Base-by-base conservation (phyloP, 2,329 filamentous ascomycete species). In the Ophiostoma ips region DNA sequence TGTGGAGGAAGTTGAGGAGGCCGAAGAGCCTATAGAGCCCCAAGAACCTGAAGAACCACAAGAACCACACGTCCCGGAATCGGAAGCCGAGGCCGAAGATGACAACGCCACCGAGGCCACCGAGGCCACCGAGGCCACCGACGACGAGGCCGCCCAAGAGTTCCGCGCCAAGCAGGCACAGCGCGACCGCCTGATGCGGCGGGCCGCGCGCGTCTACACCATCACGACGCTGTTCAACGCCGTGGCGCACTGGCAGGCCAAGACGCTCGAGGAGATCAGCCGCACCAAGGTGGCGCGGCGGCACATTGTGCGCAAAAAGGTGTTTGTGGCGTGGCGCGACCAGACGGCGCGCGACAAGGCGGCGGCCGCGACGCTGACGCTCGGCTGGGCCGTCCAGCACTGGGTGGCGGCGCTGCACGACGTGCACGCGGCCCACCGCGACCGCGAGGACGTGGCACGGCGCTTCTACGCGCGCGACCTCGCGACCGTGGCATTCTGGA, bases 301-400 rank as follows among this genome's bases (percentile, higher is more conserved):
- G 54, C 83, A 87, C 60, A 78, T 89, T 53, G 66, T 92, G 49
- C 72, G 81, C 50, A 77, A 76, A 12, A 76, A 77, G 50, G 81
- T 80, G 53, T 87, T 86, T 62, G 76, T 76, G 52, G 77, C 77
- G 8, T 87, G 83, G 83, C 71, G 75, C 24, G 72, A 78, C 52
- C 77, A 84, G 50, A 82, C 80, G 0, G 69, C 71, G 1, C 70
- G 77, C 46, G 80, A 83, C 55, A 72, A 78, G 40, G 58, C 67
- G 37, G 75, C 75, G 55, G 70, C 71, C 13, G 65, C 68, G 19
- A 67, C 53, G 36, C 62, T 66, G 24, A 50, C 56, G 21, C 53
- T 62, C 12, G 50, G 53, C 37, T 51, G 61, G n/a, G 54, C 56
- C 6, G 55, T 64, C 3, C 54, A 57, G 43, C 57, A 55, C 41